Base-by-base conservation (phyloP, 164 flowering plant species). In the Aristolochia contorta region DNA sequence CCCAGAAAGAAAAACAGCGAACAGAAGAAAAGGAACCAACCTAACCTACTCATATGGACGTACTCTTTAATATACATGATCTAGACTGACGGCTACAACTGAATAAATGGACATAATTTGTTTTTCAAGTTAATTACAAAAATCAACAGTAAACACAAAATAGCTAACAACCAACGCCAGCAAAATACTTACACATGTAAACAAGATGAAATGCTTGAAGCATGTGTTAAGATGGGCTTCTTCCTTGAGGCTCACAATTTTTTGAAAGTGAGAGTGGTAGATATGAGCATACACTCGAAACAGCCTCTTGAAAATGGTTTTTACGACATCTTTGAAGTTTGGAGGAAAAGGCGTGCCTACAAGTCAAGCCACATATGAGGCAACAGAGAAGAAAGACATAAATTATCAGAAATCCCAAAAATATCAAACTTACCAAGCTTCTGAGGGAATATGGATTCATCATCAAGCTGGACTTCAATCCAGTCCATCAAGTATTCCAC, bases 401-500 rank as follows among this genome's bases (percentile, higher is more conserved):
- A 32, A 32, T 32, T 32, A 32, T 32, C 30, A 15, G 20, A 49
- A 32, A 61, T 23, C 50, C 52, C 3, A 33, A 5, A 63, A 64
- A 49, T 22, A 24, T 59, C 20, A 22, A 9, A 60, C 22, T 74
- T 87, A 94, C 99, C 99, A 64, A 91, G 90, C 80, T 71, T 93
- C 67, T 94, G 99, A 68, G 99, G 99, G 73, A 94, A 94, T 76
- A 91, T 75, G 66, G 95, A 84, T 73, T 94, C 99, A 59, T 90
- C 86, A 63, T 94, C 99, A 57, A 94, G 87, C 72, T 91, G 99
- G 51, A 85, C 57, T 72, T 88, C 99, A 65, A 94, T 86, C 99
- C 99, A 94, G 72, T 94, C 96, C 99, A 94, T 94, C 67, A 91
- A 65, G 75, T 82, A 91, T 69, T 94, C 99, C n/a, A 90, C 97